These are phyloP conservation scores for Cryptococcus neoformans DNA, from an alignment of 1,284 basidiomycete species.

Conservation along the genomic window DNA sequence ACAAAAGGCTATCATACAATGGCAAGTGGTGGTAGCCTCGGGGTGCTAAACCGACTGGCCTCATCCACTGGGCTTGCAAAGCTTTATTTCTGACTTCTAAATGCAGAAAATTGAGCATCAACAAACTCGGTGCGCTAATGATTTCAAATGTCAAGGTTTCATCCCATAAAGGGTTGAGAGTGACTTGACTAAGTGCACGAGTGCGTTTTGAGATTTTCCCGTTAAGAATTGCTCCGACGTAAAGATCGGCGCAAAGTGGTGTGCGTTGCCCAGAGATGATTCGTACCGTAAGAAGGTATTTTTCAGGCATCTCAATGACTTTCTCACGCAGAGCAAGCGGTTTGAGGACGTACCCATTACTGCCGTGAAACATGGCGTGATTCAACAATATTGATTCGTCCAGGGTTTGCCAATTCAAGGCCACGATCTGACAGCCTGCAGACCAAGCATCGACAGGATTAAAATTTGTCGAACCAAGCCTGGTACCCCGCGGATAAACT, in stretches of 20 bases:
- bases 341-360: conserved; percentile 87
- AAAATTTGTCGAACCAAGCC: conserved; percentile 84
- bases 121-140: conserved; percentile 66
- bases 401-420: conserved; percentile 97
- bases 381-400: conserved; percentile 88
- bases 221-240: conserved; percentile 33
- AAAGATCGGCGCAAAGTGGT: conserved; percentile 66
- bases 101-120: conserved; percentile 75
- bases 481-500: conserved; percentile 81
- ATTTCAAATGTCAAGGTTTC: conserved; percentile 68
- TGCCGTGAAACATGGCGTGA: conserved; percentile 91
- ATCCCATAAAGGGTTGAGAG: conserved; percentile 87
- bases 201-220: conserved; percentile 51
- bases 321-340: conserved; percentile 70
- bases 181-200: conserved; percentile 69
- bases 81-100: conserved; percentile 67
- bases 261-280: conserved; percentile 94
- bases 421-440: conserved; percentile 87
- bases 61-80: conserved; percentile 60
- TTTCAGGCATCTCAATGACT: conserved; percentile 60
- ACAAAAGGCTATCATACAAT: conserved; percentile 73
- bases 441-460: conserved; percentile 88
- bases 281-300: conserved; percentile 51
- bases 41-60: conserved; percentile 49
- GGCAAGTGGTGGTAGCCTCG: conserved; percentile 80